Evolutionary conservation across 75 land plant species (phyloP).

Genomic region (Cupressus sempervirens): DNA sequence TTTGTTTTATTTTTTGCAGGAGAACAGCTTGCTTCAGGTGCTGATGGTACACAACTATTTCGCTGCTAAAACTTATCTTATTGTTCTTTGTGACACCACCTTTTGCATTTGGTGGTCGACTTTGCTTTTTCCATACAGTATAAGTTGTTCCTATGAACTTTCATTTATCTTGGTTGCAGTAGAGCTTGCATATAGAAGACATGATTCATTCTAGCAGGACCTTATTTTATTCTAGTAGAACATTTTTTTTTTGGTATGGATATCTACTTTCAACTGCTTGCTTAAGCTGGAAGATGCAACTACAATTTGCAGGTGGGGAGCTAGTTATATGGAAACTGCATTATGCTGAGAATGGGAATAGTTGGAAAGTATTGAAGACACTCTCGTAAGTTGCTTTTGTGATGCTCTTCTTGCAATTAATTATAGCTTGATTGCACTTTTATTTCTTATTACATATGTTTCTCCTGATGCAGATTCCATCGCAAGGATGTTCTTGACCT

Average conservation of each 20-base stretch:
- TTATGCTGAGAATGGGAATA: no score
- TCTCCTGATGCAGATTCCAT: slow-evolving; percentile 58
- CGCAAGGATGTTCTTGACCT: slow-evolving; percentile 93
- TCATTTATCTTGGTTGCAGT: not conserved
- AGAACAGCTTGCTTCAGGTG: slow-evolving; percentile 91
- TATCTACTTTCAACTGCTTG: not conserved
- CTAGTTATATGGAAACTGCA: no score
- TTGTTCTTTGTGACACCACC: not conserved
- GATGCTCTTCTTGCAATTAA: no score
- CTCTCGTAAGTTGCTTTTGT: no score
- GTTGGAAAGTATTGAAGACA: no score
- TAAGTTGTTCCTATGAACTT: not conserved
- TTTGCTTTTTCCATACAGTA: not conserved
- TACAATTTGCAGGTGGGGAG: no score
- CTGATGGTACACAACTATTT: slow-evolving; percentile 66
- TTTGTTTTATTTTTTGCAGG: slow-evolving; percentile 60
- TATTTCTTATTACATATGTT: not conserved
- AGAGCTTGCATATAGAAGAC: not conserved
- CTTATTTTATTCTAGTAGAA: not conserved
- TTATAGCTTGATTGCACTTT: not conserved
- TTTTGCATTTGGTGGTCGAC: not conserved
- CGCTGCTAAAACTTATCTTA: no score
- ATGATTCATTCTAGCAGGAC: not conserved
- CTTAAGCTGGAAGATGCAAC: no score
- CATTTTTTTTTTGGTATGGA: not conserved